Base-by-base conservation (phyloP, 129 eudicot species). In the Oenanthe sinensis region DNA sequence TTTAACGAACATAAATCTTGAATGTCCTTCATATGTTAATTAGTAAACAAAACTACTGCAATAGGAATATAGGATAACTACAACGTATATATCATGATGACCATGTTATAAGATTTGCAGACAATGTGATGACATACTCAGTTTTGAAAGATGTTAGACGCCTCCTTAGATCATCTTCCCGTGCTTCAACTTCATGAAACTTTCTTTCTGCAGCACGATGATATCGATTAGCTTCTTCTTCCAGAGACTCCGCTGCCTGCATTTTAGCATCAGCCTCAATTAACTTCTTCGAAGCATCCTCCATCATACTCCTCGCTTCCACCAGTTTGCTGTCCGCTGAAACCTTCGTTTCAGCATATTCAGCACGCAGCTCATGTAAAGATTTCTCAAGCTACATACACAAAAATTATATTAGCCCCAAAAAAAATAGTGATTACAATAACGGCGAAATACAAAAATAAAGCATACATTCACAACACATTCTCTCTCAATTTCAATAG, bases 111-210 rank as follows among this genome's bases (percentile, higher is more conserved):
- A 30, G 8, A 54, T 22, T 60, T 13, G 54, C 39, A 24, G 55
- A 79, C 48, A 83, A 69, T 74, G 62, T 54, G 22, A 75, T 40
- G 15, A 82, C 99, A 43, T 86, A 95, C 99, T 92, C 99, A 71
- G 91, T 82, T 75, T 90, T 95, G 74, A 91, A 92, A 5, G 90
- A 86, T 15, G 75, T 30, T 17, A 86, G 81, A 44, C 90, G 95
- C 77, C 97, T 90, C 71, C 96, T 86, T 58, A 95, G 87, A 82
- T 95, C 99, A 88, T 95, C 99, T 81, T 95, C 99, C 33, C 99
- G 95, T 45, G 89, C 90, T 86, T 95, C 97, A 81, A 90, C 91
- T 86, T 95, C 99, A 49, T 82, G 92, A 71, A 95, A 86, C 83
- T 88, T 95, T 80, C 99, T 92, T 86, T 89, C 96, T 50, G 99